Conservation (phyloP, 2,329 filamentous ascomycete species). For the Scytalidium lignicola region DNA sequence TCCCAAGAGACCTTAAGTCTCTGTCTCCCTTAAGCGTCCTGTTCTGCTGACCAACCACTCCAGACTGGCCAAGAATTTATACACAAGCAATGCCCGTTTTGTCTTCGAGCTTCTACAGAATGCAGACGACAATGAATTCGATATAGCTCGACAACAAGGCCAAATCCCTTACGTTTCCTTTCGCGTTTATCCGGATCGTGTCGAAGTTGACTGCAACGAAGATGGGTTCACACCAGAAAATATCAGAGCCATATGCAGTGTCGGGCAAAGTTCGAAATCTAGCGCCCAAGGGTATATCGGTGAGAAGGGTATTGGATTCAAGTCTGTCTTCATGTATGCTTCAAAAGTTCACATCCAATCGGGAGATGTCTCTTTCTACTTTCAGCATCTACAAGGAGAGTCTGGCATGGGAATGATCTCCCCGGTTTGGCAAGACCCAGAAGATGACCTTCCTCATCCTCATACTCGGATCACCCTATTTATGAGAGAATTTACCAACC, state of each 20-base stretch:
- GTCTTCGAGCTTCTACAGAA: conserved; percentile 32
- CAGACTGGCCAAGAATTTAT: conserved; percentile 39
- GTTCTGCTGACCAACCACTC: too few species aligned
- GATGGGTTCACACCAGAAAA: conserved; percentile 31
- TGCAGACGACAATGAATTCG: conserved; percentile 35
- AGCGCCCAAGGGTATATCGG: conserved; percentile 24
- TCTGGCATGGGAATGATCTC: conserved; percentile 29
- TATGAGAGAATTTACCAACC: too few species aligned
- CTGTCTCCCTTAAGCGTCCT: too few species aligned
- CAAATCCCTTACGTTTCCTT: conserved; percentile 8
- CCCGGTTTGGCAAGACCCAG: conserved; percentile 40
- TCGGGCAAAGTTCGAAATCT: conserved; percentile 32
- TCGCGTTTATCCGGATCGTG: conserved; percentile 8
- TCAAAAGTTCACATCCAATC: conserved; percentile 35
- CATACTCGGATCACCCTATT: too few species aligned
- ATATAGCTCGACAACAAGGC: conserved; percentile 3
- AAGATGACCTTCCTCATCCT: conserved; percentile 20
- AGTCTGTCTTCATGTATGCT: conserved; percentile 29
- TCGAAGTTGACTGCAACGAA: conserved; percentile 35
- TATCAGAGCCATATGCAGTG: conserved; percentile 32
- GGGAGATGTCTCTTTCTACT: conserved; percentile 31
- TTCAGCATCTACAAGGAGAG: conserved; percentile 15
- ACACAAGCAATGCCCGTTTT: conserved; percentile 29
- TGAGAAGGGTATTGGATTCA: conserved; percentile 34
- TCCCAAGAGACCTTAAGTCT: too few species aligned